A percentile compares a stretch with the other conserved stretches of the same genome.
Evolutionary conservation across 2,329 filamentous ascomycete species (phyloP).

Genomic region (Alternaria triticina): DNA sequence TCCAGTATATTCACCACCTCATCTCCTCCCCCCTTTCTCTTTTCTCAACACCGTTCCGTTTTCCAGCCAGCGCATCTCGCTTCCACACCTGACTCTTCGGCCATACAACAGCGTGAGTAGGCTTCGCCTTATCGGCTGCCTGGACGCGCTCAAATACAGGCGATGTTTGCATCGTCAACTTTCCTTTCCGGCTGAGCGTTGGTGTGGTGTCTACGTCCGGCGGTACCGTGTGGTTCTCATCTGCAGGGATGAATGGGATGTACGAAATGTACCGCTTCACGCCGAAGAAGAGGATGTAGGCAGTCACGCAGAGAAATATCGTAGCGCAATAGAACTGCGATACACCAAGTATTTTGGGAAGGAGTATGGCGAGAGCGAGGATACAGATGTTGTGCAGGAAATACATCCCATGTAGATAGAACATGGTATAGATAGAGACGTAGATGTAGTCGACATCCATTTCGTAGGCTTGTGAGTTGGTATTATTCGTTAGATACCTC

Average conservation of each 20-base stretch:
- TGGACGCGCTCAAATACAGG: background rate
- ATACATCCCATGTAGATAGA: fast-evolving
- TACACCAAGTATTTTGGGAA: background rate
- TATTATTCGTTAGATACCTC: no score
- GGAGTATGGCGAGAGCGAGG: background rate
- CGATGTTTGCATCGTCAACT: background rate
- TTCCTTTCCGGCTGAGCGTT: background rate
- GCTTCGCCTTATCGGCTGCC: background rate
- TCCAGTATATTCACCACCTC: background rate
- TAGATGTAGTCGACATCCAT: background rate
- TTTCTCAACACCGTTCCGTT: no score
- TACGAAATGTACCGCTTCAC: no score
- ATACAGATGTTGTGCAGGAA: background rate
- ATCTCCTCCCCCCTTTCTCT: background rate
- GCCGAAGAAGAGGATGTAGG: background rate
- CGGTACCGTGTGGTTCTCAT: background rate
- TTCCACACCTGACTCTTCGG: background rate
- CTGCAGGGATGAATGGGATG: background rate
- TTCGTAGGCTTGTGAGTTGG: background rate
- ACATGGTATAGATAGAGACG: background rate
- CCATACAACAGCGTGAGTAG: background rate
- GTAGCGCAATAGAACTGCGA: background rate
- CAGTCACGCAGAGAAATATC: background rate
- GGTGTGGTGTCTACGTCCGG: background rate
- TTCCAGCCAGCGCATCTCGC: fast-evolving